Percentiles rank a stretch among this genome's conserved stretches.
phyloP scores from a whole-genome alignment of 805 yeast genomes.

The Starmerella khaoyaiensis region DNA sequence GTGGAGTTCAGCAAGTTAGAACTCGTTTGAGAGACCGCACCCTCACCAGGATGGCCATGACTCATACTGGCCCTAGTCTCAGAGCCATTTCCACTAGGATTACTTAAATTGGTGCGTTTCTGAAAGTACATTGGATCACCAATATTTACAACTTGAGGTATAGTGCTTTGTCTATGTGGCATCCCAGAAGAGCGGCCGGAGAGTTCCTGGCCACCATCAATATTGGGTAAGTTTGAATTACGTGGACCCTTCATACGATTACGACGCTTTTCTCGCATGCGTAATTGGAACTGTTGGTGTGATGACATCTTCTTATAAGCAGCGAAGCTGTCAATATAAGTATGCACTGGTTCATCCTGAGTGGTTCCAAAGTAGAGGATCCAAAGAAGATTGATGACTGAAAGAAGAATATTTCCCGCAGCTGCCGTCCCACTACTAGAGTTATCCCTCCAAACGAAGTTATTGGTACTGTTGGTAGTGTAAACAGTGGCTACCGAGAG shows the following conservation, averaged over 20 bases:
- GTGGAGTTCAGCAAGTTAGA: slow-evolving; percentile 25
- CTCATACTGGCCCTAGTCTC: slow-evolving; percentile 1
- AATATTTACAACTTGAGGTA: slow-evolving; percentile 7
- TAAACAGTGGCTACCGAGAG: slow-evolving; percentile 67
- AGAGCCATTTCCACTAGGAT: not conserved
- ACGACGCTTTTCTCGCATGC: slow-evolving; percentile 7
- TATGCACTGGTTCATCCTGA: slow-evolving; percentile 73
- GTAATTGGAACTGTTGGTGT: slow-evolving; percentile 2
- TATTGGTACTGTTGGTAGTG: slow-evolving; percentile 71
- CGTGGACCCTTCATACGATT: too few relatives aligned
- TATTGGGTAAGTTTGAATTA: too few relatives aligned
- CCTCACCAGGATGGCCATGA: not conserved
- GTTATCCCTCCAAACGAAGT: slow-evolving; percentile 54
- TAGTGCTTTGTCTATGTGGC: slow-evolving; percentile 18
- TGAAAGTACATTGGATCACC: slow-evolving; percentile 8
- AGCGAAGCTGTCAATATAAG: slow-evolving; percentile 73
- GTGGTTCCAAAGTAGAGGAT: slow-evolving; percentile 82
- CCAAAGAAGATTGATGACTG: slow-evolving; percentile 77
- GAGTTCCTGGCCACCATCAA: too few relatives aligned
- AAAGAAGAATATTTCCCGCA: slow-evolving; percentile 76
- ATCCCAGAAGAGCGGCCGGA: not conserved
- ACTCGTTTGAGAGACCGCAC: not conserved
- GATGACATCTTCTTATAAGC: slow-evolving; percentile 15
- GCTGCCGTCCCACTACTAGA: slow-evolving; percentile 72
- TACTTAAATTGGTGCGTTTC: slow-evolving; percentile 1